Base-by-base conservation (phyloP, 2,329 filamentous ascomycete genomes). In the Fusarium marasasianum region DNA sequence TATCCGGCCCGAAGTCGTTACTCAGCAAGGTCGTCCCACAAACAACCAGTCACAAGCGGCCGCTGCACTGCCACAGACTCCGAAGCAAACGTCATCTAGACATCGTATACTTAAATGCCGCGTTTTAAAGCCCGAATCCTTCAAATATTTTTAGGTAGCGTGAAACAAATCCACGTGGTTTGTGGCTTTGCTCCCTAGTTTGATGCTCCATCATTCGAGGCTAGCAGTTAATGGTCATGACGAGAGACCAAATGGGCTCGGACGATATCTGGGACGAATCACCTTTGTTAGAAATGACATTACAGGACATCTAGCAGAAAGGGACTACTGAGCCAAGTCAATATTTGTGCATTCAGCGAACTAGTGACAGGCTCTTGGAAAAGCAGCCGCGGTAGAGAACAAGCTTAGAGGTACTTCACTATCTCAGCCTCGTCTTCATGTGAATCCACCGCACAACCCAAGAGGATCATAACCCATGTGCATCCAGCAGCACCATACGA, bases 251-350 rank as follows among this genome's bases (percentile, higher is more conserved):
- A 20, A 24, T 35, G 17, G 17, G 3, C n/a, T 35, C 17, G 6
- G n/a, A 5, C 6, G 12, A 24, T 26, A 8, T 4, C 24, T 6
- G 17, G 12, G n/a, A 20, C 12, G 17, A 18, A 10, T 35, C 5
- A 8, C 8, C 3, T 35, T 8, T 33, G 8, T 13, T 33, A 5
- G 4, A 3, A 13, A 9, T n/a, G 29, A 5, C 5, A 33, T 9
- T 13, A 0, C 47, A 6, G 11, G n/a, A 2, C 3, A 9, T 3
- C 29, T 10, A 33, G 22, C 3, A 33, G 4, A 9, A 31, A 17
- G 3, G 1, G 2, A 17, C 10, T 6, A 8, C 5, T 6, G 8
- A 6, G 2, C 22, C 7, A n/a, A 33, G 15, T 13, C 4, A 8
- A n/a, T n/a, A 17, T n/a, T 5, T 6, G 26, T 17, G n/a, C 10